Conservation (phyloP, 805 yeast species). For the Metschnikowia dekortorum region DNA sequence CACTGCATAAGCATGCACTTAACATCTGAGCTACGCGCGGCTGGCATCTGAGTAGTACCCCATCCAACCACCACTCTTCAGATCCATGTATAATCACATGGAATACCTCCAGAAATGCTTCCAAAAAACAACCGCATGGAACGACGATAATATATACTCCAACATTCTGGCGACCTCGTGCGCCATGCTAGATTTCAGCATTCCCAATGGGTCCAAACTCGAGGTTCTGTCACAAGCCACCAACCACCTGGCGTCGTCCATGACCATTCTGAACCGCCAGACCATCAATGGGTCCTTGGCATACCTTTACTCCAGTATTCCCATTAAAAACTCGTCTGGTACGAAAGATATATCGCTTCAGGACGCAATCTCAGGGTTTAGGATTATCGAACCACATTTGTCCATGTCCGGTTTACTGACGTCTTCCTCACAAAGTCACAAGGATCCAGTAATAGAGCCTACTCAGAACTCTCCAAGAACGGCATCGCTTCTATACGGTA, state of each 20-base stretch:
- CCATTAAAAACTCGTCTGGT: slow-evolving; percentile 48
- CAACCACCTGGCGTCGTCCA: slow-evolving; percentile 63
- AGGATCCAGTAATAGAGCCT: not conserved
- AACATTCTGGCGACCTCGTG: slow-evolving; percentile 68
- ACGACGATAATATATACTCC: slow-evolving; percentile 71
- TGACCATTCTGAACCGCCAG: slow-evolving; percentile 61
- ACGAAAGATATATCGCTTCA: slow-evolving; percentile 55
- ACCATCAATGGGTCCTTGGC: slow-evolving; percentile 77
- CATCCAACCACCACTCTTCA: not conserved
- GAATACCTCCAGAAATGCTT: slow-evolving; percentile 77
- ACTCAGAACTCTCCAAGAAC: not conserved
- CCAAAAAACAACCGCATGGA: slow-evolving; percentile 70
- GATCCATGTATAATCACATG: slow-evolving; percentile 73
- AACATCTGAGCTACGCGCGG: slow-evolving; percentile 1
- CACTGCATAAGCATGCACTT: not conserved
- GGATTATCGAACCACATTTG: slow-evolving; percentile 45
- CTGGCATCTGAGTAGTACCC: not conserved
- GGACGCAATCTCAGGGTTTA: slow-evolving; percentile 66
- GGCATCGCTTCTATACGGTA: slow-evolving; percentile 64
- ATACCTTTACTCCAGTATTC: slow-evolving; percentile 67
- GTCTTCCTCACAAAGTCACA: not conserved
- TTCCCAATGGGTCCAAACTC: slow-evolving; percentile 64
- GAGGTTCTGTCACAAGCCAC: slow-evolving; percentile 70
- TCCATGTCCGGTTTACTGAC: slow-evolving; percentile 7
- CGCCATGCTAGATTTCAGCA: slow-evolving; percentile 64